Evolutionary conservation across 192 early-diverging fungal species (phyloP), one percentile per base, ranked within the genome.

Genomic region (Umbelopsis vinacea): DNA sequence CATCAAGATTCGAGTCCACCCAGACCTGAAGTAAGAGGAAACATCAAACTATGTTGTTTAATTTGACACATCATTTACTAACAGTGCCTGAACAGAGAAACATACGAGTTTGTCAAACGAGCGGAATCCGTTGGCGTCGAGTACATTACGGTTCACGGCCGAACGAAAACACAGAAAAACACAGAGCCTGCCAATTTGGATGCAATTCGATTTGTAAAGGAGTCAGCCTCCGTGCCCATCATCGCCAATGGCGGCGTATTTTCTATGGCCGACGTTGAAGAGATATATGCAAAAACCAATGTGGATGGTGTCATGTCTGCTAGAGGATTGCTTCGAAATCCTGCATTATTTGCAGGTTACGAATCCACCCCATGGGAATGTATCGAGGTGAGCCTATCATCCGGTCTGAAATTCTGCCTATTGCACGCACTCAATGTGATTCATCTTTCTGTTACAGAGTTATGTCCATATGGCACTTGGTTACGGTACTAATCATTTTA

Each of bases 281-380:
- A 76, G 19, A 90, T 93, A 72, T 90, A 92, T n/a, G 81, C 84
- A 10, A 71, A 86, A 22, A 97, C 95, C 3, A 89, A 91, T 6
- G 89, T 92, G 2, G 89, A 95, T 70, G 96, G 94, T 24, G 94
- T 96, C 15, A 98, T 98, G 97, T 87, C 93, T 0, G 96, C 96
- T 10, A 81, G 94, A 40, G 97, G 97, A 0, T 84, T 98, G 60
- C 80, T 98, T 23, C 87, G 91, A 71, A 98, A 98, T 72, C 97
- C 97, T 35, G 96, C 96, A 0, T 79, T 99, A 14, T 99, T 96
- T 88, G 88, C 94, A 17, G 95, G 95, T 35, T 79, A 91, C 71
- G 80, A 85, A 23, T 72, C 80, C 17, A 97, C 96, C 7, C 96
- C 97, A 3, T 81, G 92, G 74, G 89, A 90, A 38, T 91, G 90